Base-by-base conservation (phyloP, 2,329 filamentous ascomycete species). In the Aaosphaeria pasadenensis region DNA sequence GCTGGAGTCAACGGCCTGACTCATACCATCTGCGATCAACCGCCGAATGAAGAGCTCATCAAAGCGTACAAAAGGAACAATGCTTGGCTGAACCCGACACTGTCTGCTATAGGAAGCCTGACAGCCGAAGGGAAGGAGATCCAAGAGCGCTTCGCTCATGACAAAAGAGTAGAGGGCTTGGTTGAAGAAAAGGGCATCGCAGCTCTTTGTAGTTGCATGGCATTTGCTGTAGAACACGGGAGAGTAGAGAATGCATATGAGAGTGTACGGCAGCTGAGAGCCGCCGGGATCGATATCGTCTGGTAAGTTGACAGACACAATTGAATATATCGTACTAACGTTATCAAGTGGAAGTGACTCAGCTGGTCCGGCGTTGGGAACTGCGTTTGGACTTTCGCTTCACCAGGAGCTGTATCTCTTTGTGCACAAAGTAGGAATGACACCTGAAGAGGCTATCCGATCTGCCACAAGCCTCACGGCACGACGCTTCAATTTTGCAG, bases 1-100 rank as follows among this genome's bases (percentile, higher is more conserved):
- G 67, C 70, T 5, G 74, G 74, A 6, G 68, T 73, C 4, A 64
- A 76, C 49, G 74, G 74, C 1, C 54, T 76, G n/a, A 69, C 72
- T 5, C 74, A 77, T 49, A 72, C 69, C 0, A 71, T 75, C 44
- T 65, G 63, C 48, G 74, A 77, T 48, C 56, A 68, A 42, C 59
- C 68, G 1, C 68, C 70, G 0, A 74, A 65, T 0, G 50, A 66
- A 11, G 67, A 71, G 31, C 46, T 76, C 3, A 57, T 75, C 11
- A 66, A 64, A n/a, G 71, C 71, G 4, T 75, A 75, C 49, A 71
- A 69, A 56, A 65, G 58, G 49, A 70, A 67, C 50, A 67, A 69
- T 43, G 73, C 73, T 0, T 74, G 72, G 58, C 60, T 71, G 24
- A 75, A 74, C 46, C 74, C 74, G 1, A 76, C 73, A 0, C 59